Evolutionary conservation across 257 asterid genomes (phyloP).

Genomic region (Ophiorrhiza pumila): DNA sequence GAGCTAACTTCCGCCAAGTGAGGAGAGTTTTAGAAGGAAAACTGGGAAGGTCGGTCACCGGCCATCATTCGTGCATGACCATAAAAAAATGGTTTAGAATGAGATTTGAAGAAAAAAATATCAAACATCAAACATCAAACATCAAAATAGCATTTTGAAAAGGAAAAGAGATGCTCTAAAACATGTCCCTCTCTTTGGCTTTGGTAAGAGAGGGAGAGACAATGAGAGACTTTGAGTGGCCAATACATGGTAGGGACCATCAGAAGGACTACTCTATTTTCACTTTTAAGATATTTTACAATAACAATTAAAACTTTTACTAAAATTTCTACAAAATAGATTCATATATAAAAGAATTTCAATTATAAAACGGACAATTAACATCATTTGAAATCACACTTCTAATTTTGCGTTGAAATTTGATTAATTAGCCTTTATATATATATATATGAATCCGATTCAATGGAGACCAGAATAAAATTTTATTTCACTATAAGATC

Average conservation of each 20-base stretch:
- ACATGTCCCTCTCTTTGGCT: not conserved
- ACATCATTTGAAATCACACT: too few species aligned
- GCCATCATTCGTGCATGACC: conserved; percentile 15
- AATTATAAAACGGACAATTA: too few species aligned
- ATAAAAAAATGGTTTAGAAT: not conserved
- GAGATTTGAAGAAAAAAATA: not conserved
- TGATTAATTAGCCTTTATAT: too few species aligned
- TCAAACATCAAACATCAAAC: too few species aligned
- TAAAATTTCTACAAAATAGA: too few species aligned
- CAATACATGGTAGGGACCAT: not conserved
- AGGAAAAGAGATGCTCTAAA: not conserved
- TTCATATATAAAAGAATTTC: too few species aligned
- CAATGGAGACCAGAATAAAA: too few species aligned
- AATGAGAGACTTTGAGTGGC: not conserved
- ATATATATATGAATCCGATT: too few species aligned
- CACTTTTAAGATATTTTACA: too few species aligned
- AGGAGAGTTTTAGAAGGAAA: not conserved
- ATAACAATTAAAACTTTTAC: too few species aligned
- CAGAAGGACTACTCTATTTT: not conserved
- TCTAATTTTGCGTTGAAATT: too few species aligned
- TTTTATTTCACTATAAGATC: too few species aligned
- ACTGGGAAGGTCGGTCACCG: conserved; percentile 16
- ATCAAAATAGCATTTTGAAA: not conserved
- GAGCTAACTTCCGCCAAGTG: conserved; percentile 15
- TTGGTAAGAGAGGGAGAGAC: not conserved